Percentiles rank a stretch among this genome's conserved stretches.
Conservation (phyloP, 2,329 filamentous ascomycete species). For the Helotiales sp. region DNA sequence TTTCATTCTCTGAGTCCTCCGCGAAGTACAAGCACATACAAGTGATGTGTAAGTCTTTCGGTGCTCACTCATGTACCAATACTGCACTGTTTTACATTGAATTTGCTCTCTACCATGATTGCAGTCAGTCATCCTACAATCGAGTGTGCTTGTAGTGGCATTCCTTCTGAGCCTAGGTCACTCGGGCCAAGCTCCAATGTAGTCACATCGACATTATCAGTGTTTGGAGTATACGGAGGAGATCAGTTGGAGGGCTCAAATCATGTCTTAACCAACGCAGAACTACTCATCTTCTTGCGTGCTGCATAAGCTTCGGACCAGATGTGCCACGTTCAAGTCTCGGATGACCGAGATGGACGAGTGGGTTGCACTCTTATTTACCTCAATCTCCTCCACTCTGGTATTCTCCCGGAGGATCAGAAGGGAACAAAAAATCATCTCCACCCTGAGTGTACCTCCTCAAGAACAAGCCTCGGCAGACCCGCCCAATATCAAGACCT, state of each 20-base stretch:
- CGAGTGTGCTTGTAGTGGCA: background rate
- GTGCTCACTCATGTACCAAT: background rate
- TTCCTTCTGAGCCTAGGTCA: background rate
- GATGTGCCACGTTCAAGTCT: background rate
- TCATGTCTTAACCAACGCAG: conserved; percentile 8
- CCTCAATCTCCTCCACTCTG: background rate
- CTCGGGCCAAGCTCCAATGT: background rate
- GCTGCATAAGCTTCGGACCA: background rate
- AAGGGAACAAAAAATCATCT: background rate
- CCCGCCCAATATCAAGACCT: background rate
- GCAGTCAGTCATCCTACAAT: conserved; percentile 12
- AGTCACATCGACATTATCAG: background rate
- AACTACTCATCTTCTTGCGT: conserved; percentile 1
- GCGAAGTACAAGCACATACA: background rate
- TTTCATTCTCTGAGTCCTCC: background rate
- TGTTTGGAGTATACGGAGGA: conserved; percentile 6
- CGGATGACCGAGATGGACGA: background rate
- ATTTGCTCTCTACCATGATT: background rate
- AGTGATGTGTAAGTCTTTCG: background rate
- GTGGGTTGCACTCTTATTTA: conserved; percentile 2
- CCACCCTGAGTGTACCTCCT: background rate
- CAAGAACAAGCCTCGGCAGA: background rate
- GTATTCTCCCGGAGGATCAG: background rate
- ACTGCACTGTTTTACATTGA: conserved; percentile 2
- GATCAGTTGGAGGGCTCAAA: conserved; percentile 5